Percentiles rank a stretch among this genome's conserved stretches.
Conservation (phyloP, 257 asterid species). For the Dorcoceras hygrometricum region DNA sequence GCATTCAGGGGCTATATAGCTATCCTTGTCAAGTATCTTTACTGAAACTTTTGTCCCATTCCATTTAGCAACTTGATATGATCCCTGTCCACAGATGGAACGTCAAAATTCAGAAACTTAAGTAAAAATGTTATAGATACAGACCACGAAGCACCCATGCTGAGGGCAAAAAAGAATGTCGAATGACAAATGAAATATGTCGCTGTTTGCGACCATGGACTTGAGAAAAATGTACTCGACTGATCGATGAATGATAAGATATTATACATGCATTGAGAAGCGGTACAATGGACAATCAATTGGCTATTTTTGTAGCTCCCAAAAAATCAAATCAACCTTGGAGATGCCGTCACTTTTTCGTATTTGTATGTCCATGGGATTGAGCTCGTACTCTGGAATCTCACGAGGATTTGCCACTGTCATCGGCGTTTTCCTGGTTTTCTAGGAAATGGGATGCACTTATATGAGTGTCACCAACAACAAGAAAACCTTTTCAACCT, state of each 20-base stretch:
- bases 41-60: constrained; percentile 96
- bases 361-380: constrained; percentile 86
- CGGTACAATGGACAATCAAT: background rate
- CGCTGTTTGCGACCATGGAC: background rate
- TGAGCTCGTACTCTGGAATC: constrained; percentile 97
- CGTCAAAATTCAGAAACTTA: constrained; percentile 3
- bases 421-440: constrained; percentile 96
- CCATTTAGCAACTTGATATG: constrained; percentile 99
- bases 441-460: constrained; percentile 51
- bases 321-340: constrained; percentile 50
- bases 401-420: constrained; percentile 90
- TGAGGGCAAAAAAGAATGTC: background rate
- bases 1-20: constrained; percentile 69
- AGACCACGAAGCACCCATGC: background rate
- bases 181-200: background rate
- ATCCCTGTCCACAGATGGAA: constrained; percentile 51
- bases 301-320: background rate
- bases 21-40: constrained; percentile 90
- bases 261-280: background rate
- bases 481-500: constrained; percentile 16
- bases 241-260: background rate
- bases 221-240: background rate
- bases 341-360: constrained; percentile 89
- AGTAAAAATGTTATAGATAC: background rate
- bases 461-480: constrained; percentile 27